Percentiles rank a stretch among this genome's conserved stretches.
phyloP scores from a whole-genome alignment of 2,329 filamentous ascomycete species.

The Pseudogymnoascus sp. region DNA sequence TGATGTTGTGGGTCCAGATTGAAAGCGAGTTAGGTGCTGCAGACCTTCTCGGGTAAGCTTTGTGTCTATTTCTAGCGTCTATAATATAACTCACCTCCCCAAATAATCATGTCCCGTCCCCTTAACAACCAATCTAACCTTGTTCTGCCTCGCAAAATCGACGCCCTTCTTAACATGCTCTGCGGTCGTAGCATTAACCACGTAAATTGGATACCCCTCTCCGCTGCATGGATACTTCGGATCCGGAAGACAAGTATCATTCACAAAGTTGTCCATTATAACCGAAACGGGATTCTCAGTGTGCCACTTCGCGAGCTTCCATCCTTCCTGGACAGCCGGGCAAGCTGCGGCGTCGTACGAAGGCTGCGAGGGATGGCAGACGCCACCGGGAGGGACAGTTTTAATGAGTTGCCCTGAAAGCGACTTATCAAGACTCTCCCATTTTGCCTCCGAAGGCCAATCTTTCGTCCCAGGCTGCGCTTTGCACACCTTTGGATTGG shows the following conservation, averaged over 20 bases:
- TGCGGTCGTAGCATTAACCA: constrained; percentile 27
- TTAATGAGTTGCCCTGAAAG: constrained; percentile 37
- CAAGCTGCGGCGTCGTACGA: constrained; percentile 31
- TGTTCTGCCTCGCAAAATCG: constrained; percentile 30
- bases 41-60: constrained; percentile 30
- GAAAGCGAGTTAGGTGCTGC: constrained; percentile 41
- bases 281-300: constrained; percentile 32
- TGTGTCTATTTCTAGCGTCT: constrained; percentile 22
- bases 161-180: constrained; percentile 25
- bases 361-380: constrained; percentile 36
- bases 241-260: constrained; percentile 44
- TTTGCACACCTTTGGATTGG: constrained; percentile 35
- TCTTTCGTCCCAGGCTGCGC: constrained; percentile 37
- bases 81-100: constrained; percentile 18
- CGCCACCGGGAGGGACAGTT: constrained; percentile 38
- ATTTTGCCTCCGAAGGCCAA: constrained; percentile 43
- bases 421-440: constrained; percentile 40
- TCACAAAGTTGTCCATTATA: constrained; percentile 38
- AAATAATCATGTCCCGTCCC: constrained; percentile 40
- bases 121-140: constrained; percentile 34
- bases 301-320: constrained; percentile 34
- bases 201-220: constrained; percentile 35
- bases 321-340: constrained; percentile 24
- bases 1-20: constrained; percentile 47
- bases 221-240: constrained; percentile 32